Percentiles rank a stretch among this genome's conserved stretches.
Evolutionary conservation across 768 basidiomycete genomes (phyloP).

Genomic region (Royoungia palumana): DNA sequence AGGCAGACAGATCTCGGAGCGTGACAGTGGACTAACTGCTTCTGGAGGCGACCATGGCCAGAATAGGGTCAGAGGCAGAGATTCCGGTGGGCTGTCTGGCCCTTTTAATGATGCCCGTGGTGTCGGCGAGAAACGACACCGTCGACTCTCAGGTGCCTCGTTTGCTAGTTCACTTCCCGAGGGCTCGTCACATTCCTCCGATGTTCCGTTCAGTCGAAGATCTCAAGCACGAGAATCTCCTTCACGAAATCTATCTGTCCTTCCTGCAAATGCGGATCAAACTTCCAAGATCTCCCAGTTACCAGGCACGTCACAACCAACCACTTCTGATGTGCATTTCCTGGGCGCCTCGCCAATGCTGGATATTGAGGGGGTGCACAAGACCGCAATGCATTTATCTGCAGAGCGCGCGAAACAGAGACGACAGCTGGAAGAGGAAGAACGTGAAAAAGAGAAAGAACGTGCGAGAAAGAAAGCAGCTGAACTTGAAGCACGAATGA

Average conservation of each 20-base stretch:
- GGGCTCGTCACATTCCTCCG: slow-evolving; percentile 20
- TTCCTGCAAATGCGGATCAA: slow-evolving; percentile 12
- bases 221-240: slow-evolving; percentile 46
- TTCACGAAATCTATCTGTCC: slow-evolving; percentile 31
- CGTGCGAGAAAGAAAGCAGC: slow-evolving; percentile 77
- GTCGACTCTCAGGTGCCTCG: slow-evolving; percentile 22
- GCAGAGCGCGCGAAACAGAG: slow-evolving; percentile 81
- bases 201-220: slow-evolving; percentile 24
- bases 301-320: slow-evolving; percentile 41
- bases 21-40: slow-evolving; percentile 11
- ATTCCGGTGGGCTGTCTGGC: slow-evolving; percentile 11
- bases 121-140: slow-evolving; percentile 17
- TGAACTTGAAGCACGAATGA: slow-evolving; percentile 69
- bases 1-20: slow-evolving; percentile 18
- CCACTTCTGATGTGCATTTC: slow-evolving; percentile 34
- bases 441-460: slow-evolving; percentile 75
- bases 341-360: slow-evolving; percentile 28
- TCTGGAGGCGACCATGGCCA: slow-evolving; percentile 17
- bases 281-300: slow-evolving; percentile 36
- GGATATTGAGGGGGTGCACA: slow-evolving; percentile 64
- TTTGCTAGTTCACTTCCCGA: slow-evolving; percentile 20
- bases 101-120: slow-evolving; percentile 16
- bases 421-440: slow-evolving; percentile 79
- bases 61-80: slow-evolving; percentile 17
- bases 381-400: slow-evolving; percentile 78